Evolutionary conservation across 495 filamentous ascomycete species (phyloP).

Genomic region (Annulohypoxylon moriforme): DNA sequence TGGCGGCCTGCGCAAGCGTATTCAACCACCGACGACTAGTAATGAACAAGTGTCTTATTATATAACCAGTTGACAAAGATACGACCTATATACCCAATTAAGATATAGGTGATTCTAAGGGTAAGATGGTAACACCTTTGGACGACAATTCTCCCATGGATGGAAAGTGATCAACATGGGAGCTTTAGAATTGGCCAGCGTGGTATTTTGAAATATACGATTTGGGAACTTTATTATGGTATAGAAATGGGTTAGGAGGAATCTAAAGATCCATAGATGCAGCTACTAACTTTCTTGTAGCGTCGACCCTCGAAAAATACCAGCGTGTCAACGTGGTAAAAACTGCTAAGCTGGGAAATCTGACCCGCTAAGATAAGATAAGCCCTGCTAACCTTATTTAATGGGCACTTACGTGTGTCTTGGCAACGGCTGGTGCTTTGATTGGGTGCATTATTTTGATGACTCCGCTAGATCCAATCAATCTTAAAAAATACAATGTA

Average conservation of each 20-base stretch:
- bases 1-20: constrained; percentile 27
- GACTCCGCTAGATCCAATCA: background rate
- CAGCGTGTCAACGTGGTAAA: constrained; percentile 43
- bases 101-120: background rate
- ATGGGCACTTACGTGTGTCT: background rate
- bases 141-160: constrained; percentile 35
- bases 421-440: background rate
- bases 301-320: constrained; percentile 31
- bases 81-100: background rate
- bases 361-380: constrained; percentile 38
- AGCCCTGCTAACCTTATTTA: constrained; percentile 38
- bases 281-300: constrained; percentile 8
- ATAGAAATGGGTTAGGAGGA: constrained; percentile 11
- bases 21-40: background rate
- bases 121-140: background rate
- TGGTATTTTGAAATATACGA: constrained; percentile 11
- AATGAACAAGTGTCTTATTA: constrained; percentile 5
- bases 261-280: background rate
- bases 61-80: background rate
- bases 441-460: constrained; percentile 18
- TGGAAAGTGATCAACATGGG: constrained; percentile 26
- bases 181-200: constrained; percentile 24
- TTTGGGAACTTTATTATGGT: constrained; percentile 5
- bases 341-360: constrained; percentile 18
- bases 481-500: constrained; percentile 13